Evolutionary conservation across 805 yeast genomes (phyloP), one percentile per base, ranked within the genome.

Genomic region (Lipomyces japonicus): DNA sequence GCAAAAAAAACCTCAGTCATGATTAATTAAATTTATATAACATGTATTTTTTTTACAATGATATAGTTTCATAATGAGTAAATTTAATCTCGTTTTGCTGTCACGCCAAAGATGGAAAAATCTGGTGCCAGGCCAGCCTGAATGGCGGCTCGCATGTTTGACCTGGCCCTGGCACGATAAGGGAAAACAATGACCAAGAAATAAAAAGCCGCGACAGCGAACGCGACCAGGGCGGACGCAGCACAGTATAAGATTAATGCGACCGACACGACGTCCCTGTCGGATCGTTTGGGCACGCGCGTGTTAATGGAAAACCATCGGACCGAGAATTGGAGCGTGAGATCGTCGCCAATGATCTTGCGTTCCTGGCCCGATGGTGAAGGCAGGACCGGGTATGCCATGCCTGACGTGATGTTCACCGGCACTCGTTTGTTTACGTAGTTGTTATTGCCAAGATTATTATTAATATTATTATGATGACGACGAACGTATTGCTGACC

Each of bases 341-440:
- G 68, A 24, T 68, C 65, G 59, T 81, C 85, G 18, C 89, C 90
- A 63, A 84, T 84, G 18, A 81, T 80, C 34, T 76, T 73, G 52
- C 84, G 72, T 9, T 55, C 36, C 1, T 82, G 75, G 39, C 41
- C 41, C 10, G 26, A 32, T 10, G 54, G 57, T 2, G 36, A 19
- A 6, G 37, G 37, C 21, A 34, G 21, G 22, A 44, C 44, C 30
- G 56, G 56, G 39, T 40, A 52, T 10, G 56, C 56, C 23, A 52
- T 47, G 7, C 50, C 56, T 4, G 56, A 46, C 6, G 56, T 52
- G 30, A 52, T 44, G 31, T 52, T 52, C 14, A 83, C 68, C 9
- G 82, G 67, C 3, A 32, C 55, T n/a, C n/a, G n/a, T n/a, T n/a
- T n/a, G n/a, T n/a, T n/a, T n/a, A n/a, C n/a, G n/a, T n/a, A n/a